Conservation (phyloP, 2,329 filamentous ascomycete species). For the Cladosporium sp. region DNA sequence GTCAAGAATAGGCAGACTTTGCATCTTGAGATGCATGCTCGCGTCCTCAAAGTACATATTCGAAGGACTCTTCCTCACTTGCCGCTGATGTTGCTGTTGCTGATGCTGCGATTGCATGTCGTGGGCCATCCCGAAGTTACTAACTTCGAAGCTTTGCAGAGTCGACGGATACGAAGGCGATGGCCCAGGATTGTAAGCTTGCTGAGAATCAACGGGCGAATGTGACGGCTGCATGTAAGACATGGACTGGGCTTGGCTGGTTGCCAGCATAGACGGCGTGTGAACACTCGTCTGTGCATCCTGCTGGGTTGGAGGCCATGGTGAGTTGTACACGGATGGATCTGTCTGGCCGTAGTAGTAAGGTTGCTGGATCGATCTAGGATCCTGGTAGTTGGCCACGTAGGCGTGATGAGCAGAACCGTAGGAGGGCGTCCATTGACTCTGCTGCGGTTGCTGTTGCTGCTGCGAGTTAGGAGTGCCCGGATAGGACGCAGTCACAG, state of each 20-base stretch:
- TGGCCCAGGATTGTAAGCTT: neutral
- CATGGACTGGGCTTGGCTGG: neutral
- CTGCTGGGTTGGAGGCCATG: constrained; percentile 19
- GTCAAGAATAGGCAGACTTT: constrained; percentile 59
- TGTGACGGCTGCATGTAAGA: constrained; percentile 2
- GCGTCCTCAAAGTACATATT: constrained; percentile 36
- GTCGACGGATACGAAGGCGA: constrained; percentile 5
- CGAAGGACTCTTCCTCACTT: constrained; percentile 9
- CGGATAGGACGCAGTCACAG: neutral
- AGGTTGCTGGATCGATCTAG: constrained; percentile 20
- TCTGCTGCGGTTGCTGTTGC: neutral
- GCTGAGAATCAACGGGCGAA: neutral
- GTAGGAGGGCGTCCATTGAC: constrained; percentile 1
- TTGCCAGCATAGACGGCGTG: neutral
- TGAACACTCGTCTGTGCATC: neutral
- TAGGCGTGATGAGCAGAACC: neutral
- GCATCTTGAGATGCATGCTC: constrained; percentile 49
- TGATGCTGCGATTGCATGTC: constrained; percentile 7
- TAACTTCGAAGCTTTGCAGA: neutral
- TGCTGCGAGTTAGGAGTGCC: neutral
- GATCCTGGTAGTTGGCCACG: constrained; percentile 3
- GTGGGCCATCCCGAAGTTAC: constrained; percentile 3
- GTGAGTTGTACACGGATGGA: constrained; percentile 21
- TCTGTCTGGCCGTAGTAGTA: constrained; percentile 27
- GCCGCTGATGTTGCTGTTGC: constrained; percentile 7